Conservation (phyloP, 2,329 filamentous ascomycete species). For the Orbilia javanica region DNA sequence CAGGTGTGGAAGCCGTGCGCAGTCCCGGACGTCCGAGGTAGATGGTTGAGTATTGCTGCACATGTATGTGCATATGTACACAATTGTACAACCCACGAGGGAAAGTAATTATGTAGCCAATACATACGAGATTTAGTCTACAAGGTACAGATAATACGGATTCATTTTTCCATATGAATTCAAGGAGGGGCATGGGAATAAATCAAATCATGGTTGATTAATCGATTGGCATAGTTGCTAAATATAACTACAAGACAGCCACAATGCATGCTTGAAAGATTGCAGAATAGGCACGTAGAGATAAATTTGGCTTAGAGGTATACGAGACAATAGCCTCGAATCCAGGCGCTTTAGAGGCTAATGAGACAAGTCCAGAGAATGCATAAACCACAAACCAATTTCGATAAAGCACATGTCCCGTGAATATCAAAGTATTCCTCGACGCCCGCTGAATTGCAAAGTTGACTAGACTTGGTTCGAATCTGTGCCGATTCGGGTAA, state of each 20-base stretch:
- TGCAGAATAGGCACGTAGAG: background rate
- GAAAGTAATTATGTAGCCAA: no score
- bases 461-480: background rate
- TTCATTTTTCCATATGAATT: background rate
- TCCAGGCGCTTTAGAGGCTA: no score
- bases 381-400: background rate
- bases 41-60: background rate
- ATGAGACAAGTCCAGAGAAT: no score
- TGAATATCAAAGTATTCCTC: slow-evolving; percentile 1
- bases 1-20: background rate
- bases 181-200: background rate
- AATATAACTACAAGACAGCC: background rate
- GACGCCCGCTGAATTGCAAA: slow-evolving; percentile 27
- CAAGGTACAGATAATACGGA: no score
- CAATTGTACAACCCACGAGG: background rate
- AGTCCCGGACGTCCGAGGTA: background rate
- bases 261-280: background rate
- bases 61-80: background rate
- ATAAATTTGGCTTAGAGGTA: background rate
- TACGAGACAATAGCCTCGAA: no score
- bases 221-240: background rate
- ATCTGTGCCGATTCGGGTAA: background rate
- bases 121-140: no score
- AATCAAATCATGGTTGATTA: background rate
- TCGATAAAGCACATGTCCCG: background rate